Percentiles rank a stretch among this genome's conserved stretches.
These are phyloP conservation scores for Aspergillus saccharolyticus DNA, from an alignment of 495 filamentous ascomycete genomes.

Conservation along the genomic window DNA sequence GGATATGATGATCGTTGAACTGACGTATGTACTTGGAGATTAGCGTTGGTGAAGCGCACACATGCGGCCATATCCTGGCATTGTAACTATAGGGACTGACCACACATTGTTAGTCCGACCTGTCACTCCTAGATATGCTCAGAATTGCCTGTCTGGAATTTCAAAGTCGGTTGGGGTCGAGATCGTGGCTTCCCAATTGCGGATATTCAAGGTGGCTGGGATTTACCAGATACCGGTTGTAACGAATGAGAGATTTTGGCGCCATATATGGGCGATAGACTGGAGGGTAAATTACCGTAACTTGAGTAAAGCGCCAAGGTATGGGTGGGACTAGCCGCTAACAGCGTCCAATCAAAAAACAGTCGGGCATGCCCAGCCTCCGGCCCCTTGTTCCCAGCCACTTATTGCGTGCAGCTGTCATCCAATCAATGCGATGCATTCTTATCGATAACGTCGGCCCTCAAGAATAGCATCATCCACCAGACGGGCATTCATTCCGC, in stretches of 20 bases:
- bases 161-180: not conserved
- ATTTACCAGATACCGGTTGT: not conserved
- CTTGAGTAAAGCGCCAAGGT: not conserved
- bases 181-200: not conserved
- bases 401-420: not conserved
- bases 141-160: too few relatives aligned
- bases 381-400: not conserved
- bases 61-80: not conserved
- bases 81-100: too few relatives aligned
- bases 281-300: not conserved
- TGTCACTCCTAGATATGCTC: too few relatives aligned
- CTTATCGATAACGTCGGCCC: slow-evolving; percentile 8
- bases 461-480: too few relatives aligned
- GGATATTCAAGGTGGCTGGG: not conserved
- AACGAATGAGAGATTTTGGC: not conserved
- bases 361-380: not conserved
- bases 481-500: not conserved
- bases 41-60: too few relatives aligned
- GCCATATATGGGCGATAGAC: not conserved
- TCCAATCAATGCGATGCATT: not conserved
- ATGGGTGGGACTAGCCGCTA: not conserved
- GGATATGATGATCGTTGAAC: not conserved
- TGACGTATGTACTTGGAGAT: not conserved
- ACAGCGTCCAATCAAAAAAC: not conserved
- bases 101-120: too few relatives aligned